Percentiles rank a stretch among this genome's conserved stretches.
Conservation (phyloP, 441 rosid species). For the Adansonia madagascariensis region DNA sequence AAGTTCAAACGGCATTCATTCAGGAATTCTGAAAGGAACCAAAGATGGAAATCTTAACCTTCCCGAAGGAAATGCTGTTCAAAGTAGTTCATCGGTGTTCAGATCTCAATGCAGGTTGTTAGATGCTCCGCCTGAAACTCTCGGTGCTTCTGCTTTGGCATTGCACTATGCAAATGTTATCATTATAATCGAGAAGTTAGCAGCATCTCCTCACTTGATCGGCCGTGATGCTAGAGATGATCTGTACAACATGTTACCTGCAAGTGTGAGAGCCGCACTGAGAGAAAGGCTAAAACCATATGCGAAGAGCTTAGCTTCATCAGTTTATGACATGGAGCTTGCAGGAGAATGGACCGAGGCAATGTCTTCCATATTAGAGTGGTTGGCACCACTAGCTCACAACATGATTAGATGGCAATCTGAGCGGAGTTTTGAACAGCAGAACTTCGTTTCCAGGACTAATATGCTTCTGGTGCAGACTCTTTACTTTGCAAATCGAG, state of each 20-base stretch:
- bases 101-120: slow-evolving; percentile 52
- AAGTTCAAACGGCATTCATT: slow-evolving; percentile 37
- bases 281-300: slow-evolving; percentile 78
- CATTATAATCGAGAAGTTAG: slow-evolving; percentile 82
- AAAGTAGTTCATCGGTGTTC: slow-evolving; percentile 39
- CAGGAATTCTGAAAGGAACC: slow-evolving; percentile 39
- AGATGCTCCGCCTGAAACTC: slow-evolving; percentile 76
- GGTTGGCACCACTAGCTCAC: slow-evolving; percentile 98
- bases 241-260: slow-evolving; percentile 89
- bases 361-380: slow-evolving; percentile 74
- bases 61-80: slow-evolving; percentile 34
- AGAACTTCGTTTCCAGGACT: slow-evolving; percentile 76
- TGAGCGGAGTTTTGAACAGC: slow-evolving; percentile 93
- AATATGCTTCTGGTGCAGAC: slow-evolving; percentile 90
- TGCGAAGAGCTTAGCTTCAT: slow-evolving; percentile 63
- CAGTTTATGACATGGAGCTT: slow-evolving; percentile 65
- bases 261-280: slow-evolving; percentile 69
- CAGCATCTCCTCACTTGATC: slow-evolving; percentile 88
- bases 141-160: slow-evolving; percentile 89
- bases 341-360: slow-evolving; percentile 90
- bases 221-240: slow-evolving; percentile 96
- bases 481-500: slow-evolving; percentile 87
- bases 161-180: slow-evolving; percentile 95
- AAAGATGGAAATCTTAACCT: slow-evolving; percentile 44
- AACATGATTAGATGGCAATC: slow-evolving; percentile 98